Conservation (phyloP, 2,329 filamentous ascomycete species). For the Thielaviopsis musarum region DNA sequence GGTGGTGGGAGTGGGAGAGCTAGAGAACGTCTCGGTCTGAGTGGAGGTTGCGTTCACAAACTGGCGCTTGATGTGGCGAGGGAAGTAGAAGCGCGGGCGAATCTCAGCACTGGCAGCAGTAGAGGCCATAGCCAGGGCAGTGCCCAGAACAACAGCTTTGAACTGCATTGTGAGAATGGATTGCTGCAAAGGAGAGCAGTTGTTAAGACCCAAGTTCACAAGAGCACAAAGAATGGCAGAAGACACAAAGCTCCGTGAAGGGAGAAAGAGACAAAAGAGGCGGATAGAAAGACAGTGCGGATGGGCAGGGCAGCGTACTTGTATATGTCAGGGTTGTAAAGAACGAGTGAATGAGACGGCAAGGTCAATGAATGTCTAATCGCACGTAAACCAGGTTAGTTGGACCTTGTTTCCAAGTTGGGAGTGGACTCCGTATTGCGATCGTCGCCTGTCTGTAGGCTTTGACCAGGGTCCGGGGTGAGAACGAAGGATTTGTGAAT, state of each 20-base stretch:
- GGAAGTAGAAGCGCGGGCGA: constrained; percentile 39
- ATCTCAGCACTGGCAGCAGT: constrained; percentile 27
- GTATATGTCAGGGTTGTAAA: constrained; percentile 28
- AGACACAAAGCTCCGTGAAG: constrained; percentile 7
- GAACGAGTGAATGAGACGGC: constrained; percentile 45
- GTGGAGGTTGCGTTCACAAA: constrained; percentile 28
- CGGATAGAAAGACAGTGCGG: neutral
- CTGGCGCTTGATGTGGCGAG: constrained; percentile 37
- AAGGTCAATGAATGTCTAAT: constrained; percentile 32
- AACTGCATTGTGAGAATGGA: constrained; percentile 29
- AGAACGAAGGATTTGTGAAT: neutral
- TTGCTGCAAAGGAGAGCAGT: constrained; percentile 2
- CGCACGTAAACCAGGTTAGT: neutral
- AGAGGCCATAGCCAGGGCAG: constrained; percentile 31
- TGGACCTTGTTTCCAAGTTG: neutral
- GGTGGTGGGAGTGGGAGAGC: neutral
- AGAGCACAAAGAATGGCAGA: constrained; percentile 8
- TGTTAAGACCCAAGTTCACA: constrained; percentile 9
- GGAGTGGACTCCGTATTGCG: neutral
- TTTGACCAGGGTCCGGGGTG: neutral
- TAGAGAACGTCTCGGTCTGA: constrained; percentile 16
- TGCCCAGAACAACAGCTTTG: constrained; percentile 26
- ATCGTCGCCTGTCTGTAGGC: neutral
- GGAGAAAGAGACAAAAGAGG: constrained; percentile 14
- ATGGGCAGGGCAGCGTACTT: constrained; percentile 4